These are phyloP conservation scores for Ganoderma resinaceum DNA, from an alignment of 1,284 basidiomycete species.

Conservation along the genomic window DNA sequence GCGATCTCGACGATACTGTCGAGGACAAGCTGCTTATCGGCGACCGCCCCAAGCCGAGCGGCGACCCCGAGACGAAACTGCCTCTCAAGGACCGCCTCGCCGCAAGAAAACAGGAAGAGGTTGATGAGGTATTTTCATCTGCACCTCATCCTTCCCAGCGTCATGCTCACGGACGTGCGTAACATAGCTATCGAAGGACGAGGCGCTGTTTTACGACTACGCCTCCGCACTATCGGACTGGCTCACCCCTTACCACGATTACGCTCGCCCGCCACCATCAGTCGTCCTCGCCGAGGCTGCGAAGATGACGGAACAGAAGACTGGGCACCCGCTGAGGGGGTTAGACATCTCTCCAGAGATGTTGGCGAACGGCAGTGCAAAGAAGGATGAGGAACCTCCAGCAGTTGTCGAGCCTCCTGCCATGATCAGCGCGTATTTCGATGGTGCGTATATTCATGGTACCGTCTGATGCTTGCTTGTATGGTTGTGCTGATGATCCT, in stretches of 20 bases:
- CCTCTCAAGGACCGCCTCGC: slow-evolving; percentile 65
- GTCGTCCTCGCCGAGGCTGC: slow-evolving; percentile 76
- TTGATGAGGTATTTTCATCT: slow-evolving; percentile 53
- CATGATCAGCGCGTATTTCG: slow-evolving; percentile 63
- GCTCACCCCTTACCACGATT: slow-evolving; percentile 77
- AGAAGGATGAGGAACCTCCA: slow-evolving; percentile 75
- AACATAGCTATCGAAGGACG: slow-evolving; percentile 69
- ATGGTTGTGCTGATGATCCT: neutral
- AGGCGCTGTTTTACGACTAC: slow-evolving; percentile 63
- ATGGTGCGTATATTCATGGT: slow-evolving; percentile 47
- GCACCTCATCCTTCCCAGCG: neutral
- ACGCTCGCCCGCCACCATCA: slow-evolving; percentile 70
- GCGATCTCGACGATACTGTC: slow-evolving; percentile 76
- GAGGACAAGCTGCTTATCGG: slow-evolving; percentile 82
- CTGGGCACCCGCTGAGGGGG: slow-evolving; percentile 69
- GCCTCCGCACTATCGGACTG: slow-evolving; percentile 68
- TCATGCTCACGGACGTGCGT: neutral
- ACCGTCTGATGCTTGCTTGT: neutral
- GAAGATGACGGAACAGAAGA: slow-evolving; percentile 72
- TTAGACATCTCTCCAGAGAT: slow-evolving; percentile 55
- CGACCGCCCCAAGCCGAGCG: slow-evolving; percentile 73
- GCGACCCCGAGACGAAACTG: slow-evolving; percentile 54
- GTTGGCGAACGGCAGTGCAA: slow-evolving; percentile 54
- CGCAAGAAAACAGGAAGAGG: slow-evolving; percentile 56
- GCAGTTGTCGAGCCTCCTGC: slow-evolving; percentile 65